Evolutionary conservation across 1,139 yeast species (phyloP).

Genomic region (Maudiozyma humilis): DNA sequence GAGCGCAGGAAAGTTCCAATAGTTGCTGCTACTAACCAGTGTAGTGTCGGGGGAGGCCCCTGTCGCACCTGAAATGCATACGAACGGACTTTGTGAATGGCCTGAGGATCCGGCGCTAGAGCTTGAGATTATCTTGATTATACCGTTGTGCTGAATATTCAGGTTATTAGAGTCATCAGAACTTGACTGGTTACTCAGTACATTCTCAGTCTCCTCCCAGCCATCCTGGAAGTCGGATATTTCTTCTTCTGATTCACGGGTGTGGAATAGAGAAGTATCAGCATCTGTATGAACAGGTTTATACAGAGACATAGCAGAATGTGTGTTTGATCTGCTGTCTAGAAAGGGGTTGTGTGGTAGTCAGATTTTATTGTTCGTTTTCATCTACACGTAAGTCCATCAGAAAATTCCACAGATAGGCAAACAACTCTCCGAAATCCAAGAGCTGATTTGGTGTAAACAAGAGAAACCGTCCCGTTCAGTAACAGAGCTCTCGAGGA

Average conservation of each 20-base stretch:
- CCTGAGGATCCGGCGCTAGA: not conserved
- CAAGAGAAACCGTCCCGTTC: too few species aligned
- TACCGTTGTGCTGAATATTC: not conserved
- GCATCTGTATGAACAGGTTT: not conserved
- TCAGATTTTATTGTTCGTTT: too few species aligned
- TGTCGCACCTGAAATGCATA: not conserved
- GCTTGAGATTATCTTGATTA: not conserved
- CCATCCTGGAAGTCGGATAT: not conserved
- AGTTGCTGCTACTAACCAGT: not conserved
- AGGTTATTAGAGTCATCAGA: not conserved
- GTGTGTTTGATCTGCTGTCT: not conserved
- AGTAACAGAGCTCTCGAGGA: too few species aligned
- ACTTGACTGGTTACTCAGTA: not conserved
- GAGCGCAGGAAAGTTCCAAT: not conserved
- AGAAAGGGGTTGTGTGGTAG: not conserved
- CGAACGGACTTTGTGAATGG: not conserved
- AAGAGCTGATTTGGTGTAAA: too few species aligned
- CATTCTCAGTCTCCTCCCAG: not conserved
- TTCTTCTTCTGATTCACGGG: not conserved
- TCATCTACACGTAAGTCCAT: too few species aligned
- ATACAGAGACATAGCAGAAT: not conserved
- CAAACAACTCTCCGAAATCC: too few species aligned
- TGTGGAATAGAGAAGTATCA: not conserved
- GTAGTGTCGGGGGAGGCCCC: not conserved
- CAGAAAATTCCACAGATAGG: too few species aligned